Base-by-base conservation (phyloP, 1,284 basidiomycete genomes). In the Rhodotorula glutinis region DNA sequence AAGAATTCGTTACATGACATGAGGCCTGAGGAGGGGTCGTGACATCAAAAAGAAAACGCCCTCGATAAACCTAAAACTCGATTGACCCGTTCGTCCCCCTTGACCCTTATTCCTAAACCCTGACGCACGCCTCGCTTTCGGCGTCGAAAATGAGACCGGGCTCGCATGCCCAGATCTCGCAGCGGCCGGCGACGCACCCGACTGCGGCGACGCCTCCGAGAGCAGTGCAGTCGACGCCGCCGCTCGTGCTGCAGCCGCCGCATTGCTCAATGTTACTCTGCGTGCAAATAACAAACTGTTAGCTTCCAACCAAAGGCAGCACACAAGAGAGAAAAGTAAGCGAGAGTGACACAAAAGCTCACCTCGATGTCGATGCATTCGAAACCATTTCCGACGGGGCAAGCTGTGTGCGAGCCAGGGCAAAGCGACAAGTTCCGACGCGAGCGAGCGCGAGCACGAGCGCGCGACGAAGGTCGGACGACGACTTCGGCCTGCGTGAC, bases 191-290 rank as follows among this genome's bases (percentile, higher is more conserved):
- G 21, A 55, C 41, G 47, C 66, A 59, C 58, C 44, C 61, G 29
- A 58, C 65, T 14, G 69, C 62, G 5, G n/a, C 52, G 14, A 69
- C 72, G 38, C 65, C 64, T 13, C 40, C 27, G 55, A 74, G 41
- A 3, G 60, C 40, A 10, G 73, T 73, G 72, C 74, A 73, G 64
- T 75, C 74, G n/a, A 65, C 62, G 17, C 73, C 71, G n/a, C 61
- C 57, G 0, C 16, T 8, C 21, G 61, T 44, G 19, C 67, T 60
- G 59, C 67, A 63, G 40, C 43, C 73, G 30, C 69, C 69, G 58
- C 65, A 70, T 33, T 67, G 62, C 56, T 65, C 69, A 21, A 67
- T 44, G 60, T 64, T 67, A 41, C 53, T 27, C 59, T 62, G 47
- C 1, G 33, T 13, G 3, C n/a, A 38, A 38, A 11, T 5, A 11